Conservation (phyloP, 2,329 filamentous ascomycete genomes). For the Colletotrichum lupini region DNA sequence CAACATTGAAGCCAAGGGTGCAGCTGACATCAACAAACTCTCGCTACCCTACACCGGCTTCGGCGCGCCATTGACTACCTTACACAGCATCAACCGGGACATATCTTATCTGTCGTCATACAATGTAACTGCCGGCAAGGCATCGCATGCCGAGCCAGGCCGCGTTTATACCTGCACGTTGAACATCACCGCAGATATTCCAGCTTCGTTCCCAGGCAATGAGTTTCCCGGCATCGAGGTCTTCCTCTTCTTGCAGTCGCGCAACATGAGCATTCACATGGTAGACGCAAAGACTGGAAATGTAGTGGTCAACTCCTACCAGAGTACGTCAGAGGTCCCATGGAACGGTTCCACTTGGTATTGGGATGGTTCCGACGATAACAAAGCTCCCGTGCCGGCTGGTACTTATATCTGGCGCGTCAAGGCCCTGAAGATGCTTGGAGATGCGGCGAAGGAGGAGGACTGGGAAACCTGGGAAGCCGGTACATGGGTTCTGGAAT, state of each 20-base stretch:
- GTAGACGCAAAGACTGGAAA: conserved; percentile 2
- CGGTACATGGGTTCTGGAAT: conserved; percentile 11
- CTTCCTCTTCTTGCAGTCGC: not conserved
- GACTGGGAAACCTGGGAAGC: not conserved
- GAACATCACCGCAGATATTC: not conserved
- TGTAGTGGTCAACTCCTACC: not conserved
- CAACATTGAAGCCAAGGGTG: conserved; percentile 36
- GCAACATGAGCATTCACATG: not conserved
- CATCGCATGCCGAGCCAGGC: not conserved
- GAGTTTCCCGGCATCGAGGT: conserved; percentile 10
- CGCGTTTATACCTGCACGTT: conserved; percentile 14
- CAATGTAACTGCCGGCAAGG: not conserved
- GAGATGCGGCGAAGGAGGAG: not conserved
- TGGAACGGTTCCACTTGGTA: conserved; percentile 11
- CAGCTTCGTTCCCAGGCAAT: conserved; percentile 7
- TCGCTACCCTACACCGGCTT: conserved; percentile 17
- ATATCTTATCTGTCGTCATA: conserved; percentile 3
- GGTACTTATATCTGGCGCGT: conserved; percentile 16
- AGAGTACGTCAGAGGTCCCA: not conserved
- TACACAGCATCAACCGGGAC: not conserved
- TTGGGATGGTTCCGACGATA: conserved; percentile 17
- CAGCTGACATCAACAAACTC: conserved; percentile 13
- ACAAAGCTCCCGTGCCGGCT: not conserved
- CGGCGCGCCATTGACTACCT: conserved; percentile 1
- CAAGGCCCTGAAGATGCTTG: not conserved